Base-by-base conservation (phyloP, 1,284 basidiomycete genomes). In the Tylopilus sp. region DNA sequence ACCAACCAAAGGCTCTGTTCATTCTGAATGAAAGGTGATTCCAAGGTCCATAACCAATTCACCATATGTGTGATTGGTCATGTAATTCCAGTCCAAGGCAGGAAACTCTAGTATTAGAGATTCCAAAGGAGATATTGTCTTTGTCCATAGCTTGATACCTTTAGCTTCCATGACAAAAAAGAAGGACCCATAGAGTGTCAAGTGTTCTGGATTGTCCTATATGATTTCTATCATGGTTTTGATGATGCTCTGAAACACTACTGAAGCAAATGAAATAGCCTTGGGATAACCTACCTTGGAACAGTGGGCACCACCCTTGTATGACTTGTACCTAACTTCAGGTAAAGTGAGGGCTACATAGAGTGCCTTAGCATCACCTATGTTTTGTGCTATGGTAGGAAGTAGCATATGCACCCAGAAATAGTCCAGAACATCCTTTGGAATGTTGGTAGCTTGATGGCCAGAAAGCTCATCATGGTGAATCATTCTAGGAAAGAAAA, bases 401-500 rank as follows among this genome's bases (percentile, higher is more conserved):
- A 65, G 46, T 0, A 65, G 14, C 0, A 63, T n/a, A 0, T 54
- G 22, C 3, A 37, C 28, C 50, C 58, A 63, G 7, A 60, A 65
- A 0, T 13, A 40, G 20, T 64, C 50, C 1, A 61, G 14, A 0
- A 64, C 33, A 1, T 19, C 50, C 7, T 48, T 25, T 7, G 32
- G 24, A 9, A 43, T 43, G 5, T 31, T 20, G 14, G n/a, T 43
- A 13, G 13, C 28, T 8, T 5, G 13, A 4, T n/a, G 9, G 4
- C 28, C 28, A 14, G 28, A 13, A 13, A 43, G 19, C 8, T 29
- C 7, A 14, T 29, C 28, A 9, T 5, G 20, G 9, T 64, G 64
- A 1, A 64, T 62, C 54, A 64, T 62, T 1, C 37, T 2, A 4
- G 64, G 57, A 47, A 64, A 64, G 4, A 53, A 35, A 0, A 66